Base-by-base conservation (phyloP, 768 basidiomycete species). In the Suillus sp. region DNA sequence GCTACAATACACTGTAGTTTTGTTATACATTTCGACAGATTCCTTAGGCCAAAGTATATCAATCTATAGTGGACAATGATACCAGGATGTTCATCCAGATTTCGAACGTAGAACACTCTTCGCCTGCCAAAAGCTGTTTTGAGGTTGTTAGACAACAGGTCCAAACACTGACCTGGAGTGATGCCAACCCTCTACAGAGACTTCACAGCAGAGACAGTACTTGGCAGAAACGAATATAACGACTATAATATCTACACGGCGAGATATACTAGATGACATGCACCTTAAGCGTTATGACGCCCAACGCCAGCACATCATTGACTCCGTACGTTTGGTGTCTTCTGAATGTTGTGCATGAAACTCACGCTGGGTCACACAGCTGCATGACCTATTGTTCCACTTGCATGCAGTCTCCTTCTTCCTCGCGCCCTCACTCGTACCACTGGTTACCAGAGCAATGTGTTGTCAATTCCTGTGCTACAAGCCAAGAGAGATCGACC, bases 321-420 rank as follows among this genome's bases (percentile, higher is more conserved):
- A 83, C 70, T 86, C 89, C 40, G 89, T 88, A 72, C 67, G 88
- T 75, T 58, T 48, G 61, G 43, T 58, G 48, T 22, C 38, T 48
- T 11, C 25, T 51, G 59, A 25, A 68, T 59, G 25, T 66, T 56
- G 59, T 56, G 61, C 20, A 32, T 53, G 18, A 42, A 67, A 50
- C 65, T 60, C 43, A 56, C 48, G 56, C 64, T 62, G 38, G 40
- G 53, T 51, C 59, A 22, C 9, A 11, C 69, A 92, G 92, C 82
- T 92, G 72, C 88, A 92, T 74, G 75, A 81, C 63, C 76, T 92
- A 37, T 79, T 90, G 64, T 89, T 89, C 77, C 89, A 92, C 71
- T 77, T 93, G 65, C 85, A 90, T 74, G 82, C 86, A 58, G 72
- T 92, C 62, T 92, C 91, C 48, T 93, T 91, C 81, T 84, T 93